A percentile compares a stretch with the other conserved stretches of the same genome.
Conservation (phyloP, 139 green algal genomes). For the Klebsormidium nitens region DNA sequence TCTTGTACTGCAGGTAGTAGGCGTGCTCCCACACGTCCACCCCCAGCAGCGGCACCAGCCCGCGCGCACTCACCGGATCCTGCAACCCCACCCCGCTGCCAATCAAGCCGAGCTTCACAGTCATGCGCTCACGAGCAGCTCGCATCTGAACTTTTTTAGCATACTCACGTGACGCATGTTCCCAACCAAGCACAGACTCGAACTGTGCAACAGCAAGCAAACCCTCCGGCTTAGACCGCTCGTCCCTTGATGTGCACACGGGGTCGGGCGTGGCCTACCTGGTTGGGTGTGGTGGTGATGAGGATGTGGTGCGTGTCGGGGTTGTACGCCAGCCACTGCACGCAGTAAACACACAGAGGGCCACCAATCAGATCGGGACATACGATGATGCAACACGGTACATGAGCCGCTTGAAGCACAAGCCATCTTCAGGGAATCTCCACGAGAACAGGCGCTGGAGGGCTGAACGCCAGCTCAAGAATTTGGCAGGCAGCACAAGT, state of each 20-base stretch:
- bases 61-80: slow-evolving; percentile 49
- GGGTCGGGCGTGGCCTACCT: slow-evolving; percentile 47
- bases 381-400: too few relatives aligned
- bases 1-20: slow-evolving; percentile 83
- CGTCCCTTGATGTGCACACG: neutral
- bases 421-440: too few relatives aligned
- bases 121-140: slow-evolving; percentile 7
- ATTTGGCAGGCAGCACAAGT: neutral
- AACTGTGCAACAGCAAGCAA: neutral
- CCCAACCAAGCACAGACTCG: neutral
- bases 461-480: neutral
- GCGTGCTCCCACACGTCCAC: slow-evolving; percentile 84
- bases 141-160: neutral
- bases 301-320: slow-evolving; percentile 58
- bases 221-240: neutral
- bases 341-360: too few relatives aligned
- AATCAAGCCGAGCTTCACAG: neutral
- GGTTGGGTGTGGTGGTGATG: slow-evolving; percentile 79
- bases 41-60: slow-evolving; percentile 85
- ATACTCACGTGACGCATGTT: neutral
- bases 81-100: neutral
- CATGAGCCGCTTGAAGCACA: too few relatives aligned
- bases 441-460: neutral
- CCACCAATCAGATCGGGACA: too few relatives aligned
- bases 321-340: slow-evolving; percentile 82